Conservation (phyloP, 2,329 filamentous ascomycete species). For the Trichoderma guizhouense region DNA sequence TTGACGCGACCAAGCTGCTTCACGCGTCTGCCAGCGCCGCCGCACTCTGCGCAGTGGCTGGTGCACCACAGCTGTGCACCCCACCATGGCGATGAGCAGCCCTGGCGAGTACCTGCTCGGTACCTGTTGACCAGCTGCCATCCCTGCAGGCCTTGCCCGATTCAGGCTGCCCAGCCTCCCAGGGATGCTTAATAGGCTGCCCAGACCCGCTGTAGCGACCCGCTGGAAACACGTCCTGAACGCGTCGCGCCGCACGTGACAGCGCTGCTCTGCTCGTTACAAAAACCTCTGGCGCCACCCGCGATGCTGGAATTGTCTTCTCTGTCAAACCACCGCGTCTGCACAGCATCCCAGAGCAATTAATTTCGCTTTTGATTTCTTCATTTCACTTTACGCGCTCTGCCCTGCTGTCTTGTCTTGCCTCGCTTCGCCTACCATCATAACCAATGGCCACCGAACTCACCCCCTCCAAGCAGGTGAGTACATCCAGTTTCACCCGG, state of each 20-base stretch:
- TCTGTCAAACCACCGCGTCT: constrained; percentile 29
- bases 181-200: constrained; percentile 20
- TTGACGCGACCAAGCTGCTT: constrained; percentile 22
- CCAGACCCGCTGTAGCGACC: constrained; percentile 25
- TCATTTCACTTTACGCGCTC: constrained; percentile 20
- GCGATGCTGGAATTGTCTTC: constrained; percentile 20
- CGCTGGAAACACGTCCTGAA: constrained; percentile 30
- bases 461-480: neutral
- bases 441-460: neutral
- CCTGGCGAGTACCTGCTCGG: constrained; percentile 5
- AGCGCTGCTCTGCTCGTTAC: constrained; percentile 34
- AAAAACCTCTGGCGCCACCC: constrained; percentile 38
- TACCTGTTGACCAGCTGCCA: constrained; percentile 4
- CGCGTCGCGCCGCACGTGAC: constrained; percentile 40
- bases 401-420: constrained; percentile 18
- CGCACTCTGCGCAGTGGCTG: constrained; percentile 20
- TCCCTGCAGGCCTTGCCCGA: constrained; percentile 6
- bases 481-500: neutral
- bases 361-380: neutral
- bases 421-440: constrained; percentile 25
- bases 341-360: constrained; percentile 23
- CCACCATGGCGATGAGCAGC: neutral
- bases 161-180: constrained; percentile 17
- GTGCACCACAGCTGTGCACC: constrained; percentile 8
- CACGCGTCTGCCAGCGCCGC: constrained; percentile 23